Evolutionary conservation across 2,329 filamentous ascomycete species (phyloP), one percentile per base, ranked within the genome.

Genomic region (Beauveria sp.): DNA sequence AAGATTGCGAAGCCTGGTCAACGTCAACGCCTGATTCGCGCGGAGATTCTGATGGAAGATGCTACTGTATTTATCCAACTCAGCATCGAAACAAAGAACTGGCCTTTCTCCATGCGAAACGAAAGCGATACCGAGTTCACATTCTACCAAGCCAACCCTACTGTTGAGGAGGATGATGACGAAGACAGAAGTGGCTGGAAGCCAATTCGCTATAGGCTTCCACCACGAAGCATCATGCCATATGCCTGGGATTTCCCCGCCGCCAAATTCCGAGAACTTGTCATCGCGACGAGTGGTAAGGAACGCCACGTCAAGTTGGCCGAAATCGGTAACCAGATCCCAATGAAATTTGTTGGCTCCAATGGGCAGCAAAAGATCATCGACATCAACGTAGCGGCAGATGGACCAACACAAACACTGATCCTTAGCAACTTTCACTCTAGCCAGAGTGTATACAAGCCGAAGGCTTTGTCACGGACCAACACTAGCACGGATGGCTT

Each of bases 191-290:
- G 90, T 58, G 91, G 91, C 4, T 99, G 95, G 91, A 89, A 90
- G 65, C 93, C 92, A 2, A 91, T 99, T 64, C 84, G 91, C 58
- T 99, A 99, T 75, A 88, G 93, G 38, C 80, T 99, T 34, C 96
- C 96, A 2, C 87, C 93, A 14, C 84, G 95, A 63, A 98, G 93
- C 74, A 97, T 99, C 74, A 99, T 99, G 95, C 95, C 96, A 0
- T 99, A 99, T 70, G 93, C 95, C 1, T 99, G 95, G 95, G 96
- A 99, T 71, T 99, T 96, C 75, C 96, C 95, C 1, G 93, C 95
- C 1, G 93, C 92, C n/a, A 97, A 96, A 76, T 89, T 91, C 76
- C 96, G 95, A 69, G 95, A 97, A 72, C 84, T 99, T 45, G 86
- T 98, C 55, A 86, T 99, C 70, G 67, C 73, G 30, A 65, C 72